These are phyloP conservation scores for Graphiopsis chlorocephala DNA, from an alignment of 2,329 filamentous ascomycete genomes.

Conservation along the genomic window DNA sequence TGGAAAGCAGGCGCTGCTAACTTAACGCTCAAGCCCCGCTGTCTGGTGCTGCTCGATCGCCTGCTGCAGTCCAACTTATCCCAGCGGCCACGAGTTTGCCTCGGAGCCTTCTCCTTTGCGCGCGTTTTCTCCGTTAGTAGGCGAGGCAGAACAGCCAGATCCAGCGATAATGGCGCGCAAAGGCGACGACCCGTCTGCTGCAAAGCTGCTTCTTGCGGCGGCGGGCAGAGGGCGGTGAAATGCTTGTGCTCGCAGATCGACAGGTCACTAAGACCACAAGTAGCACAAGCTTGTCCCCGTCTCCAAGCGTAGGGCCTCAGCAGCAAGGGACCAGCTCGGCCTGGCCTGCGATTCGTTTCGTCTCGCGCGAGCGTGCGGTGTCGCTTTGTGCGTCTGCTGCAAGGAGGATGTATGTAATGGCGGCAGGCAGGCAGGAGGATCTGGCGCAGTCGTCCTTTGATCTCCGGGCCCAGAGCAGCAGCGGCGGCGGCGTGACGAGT, in stretches of 20 bases:
- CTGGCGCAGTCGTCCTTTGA: not conserved
- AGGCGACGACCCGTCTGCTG: not conserved
- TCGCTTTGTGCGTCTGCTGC: not conserved
- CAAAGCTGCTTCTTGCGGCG: not conserved
- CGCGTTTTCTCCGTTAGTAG: not conserved
- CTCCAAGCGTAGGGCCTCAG: slow-evolving; percentile 2
- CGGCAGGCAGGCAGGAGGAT: not conserved
- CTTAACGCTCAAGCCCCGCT: not conserved
- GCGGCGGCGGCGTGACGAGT: slow-evolving; percentile 5
- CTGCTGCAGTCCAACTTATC: not conserved
- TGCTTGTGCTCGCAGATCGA: slow-evolving; percentile 9
- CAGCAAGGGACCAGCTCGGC: slow-evolving; percentile 9
- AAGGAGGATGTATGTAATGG: not conserved
- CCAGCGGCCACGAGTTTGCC: not conserved
- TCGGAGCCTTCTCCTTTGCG: slow-evolving; percentile 2
- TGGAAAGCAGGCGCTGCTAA: not conserved
- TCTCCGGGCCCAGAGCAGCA: not conserved
- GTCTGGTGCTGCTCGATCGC: not conserved
- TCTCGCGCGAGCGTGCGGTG: not conserved
- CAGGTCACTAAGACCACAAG: slow-evolving; percentile 1
- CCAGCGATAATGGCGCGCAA: not conserved
- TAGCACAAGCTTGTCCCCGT: slow-evolving; percentile 5
- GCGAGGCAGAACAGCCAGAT: not conserved
- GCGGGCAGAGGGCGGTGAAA: slow-evolving; percentile 7
- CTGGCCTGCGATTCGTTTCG: not conserved